Percentiles rank a stretch among this genome's conserved stretches.
Conservation (phyloP, 2,329 filamentous ascomycete species). For the Sporothrix globosa region DNA sequence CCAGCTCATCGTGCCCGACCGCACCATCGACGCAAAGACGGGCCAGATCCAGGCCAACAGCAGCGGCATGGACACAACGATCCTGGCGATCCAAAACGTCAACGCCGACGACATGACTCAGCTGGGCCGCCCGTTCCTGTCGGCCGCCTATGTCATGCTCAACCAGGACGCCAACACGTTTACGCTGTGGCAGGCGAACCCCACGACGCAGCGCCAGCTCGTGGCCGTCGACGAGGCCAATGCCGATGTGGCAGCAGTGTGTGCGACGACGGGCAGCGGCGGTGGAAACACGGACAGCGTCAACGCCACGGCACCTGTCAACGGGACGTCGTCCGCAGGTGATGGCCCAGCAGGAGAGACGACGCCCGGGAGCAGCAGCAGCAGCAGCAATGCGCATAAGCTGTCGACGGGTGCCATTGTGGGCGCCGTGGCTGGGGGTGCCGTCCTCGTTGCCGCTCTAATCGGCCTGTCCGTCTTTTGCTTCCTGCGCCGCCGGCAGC, state of each 20-base stretch:
- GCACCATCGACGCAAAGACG: background rate
- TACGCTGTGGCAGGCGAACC: conserved; percentile 36
- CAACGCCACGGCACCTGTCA: background rate
- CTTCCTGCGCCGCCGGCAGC: background rate
- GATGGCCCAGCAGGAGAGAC: no score
- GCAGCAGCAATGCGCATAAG: background rate
- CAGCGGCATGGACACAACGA: conserved; percentile 36
- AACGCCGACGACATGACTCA: conserved; percentile 39
- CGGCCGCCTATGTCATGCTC: conserved; percentile 41
- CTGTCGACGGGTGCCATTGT: background rate
- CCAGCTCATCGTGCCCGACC: conserved; percentile 41
- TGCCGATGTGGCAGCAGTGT: background rate
- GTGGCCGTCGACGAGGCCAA: conserved; percentile 32
- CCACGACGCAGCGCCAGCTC: conserved; percentile 28
- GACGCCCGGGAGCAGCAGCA: background rate
- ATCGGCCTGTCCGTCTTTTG: background rate
- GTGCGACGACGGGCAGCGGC: background rate
- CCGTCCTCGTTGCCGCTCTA: background rate
- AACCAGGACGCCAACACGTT: conserved; percentile 39
- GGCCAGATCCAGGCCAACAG: conserved; percentile 31
- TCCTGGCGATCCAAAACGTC: conserved; percentile 36
- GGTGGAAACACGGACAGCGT: conserved; percentile 33
- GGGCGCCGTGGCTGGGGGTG: background rate
- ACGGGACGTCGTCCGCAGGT: background rate
- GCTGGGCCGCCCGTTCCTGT: conserved; percentile 43